Base-by-base conservation (phyloP, 148 eudicot species). In the Selenicereus undatus region DNA sequence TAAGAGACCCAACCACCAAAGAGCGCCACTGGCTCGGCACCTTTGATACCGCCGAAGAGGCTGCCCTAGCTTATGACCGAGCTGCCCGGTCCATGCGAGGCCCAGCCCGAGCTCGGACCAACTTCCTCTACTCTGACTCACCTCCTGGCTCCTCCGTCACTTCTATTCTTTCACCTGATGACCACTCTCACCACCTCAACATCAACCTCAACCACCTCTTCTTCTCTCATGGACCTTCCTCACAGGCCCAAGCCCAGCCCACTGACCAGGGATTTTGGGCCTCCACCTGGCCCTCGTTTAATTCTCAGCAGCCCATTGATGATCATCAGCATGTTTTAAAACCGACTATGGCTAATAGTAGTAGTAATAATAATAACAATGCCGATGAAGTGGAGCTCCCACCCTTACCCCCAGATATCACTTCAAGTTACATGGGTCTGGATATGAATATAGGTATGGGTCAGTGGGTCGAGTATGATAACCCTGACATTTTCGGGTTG, bases 11-110 rank as follows among this genome's bases (percentile, higher is more conserved):
- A 3, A 78, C 82, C 73, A 80, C 86, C 3, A 84, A 84, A 78
- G 87, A 85, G 75, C 87, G 87, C 8, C 87, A 82, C 60, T 85
- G 87, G 87, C 83, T 85, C 3, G 87, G 87, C 75, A 85, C 87
- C 1, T 85, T 82, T 13, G 87, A 85, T 58, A 85, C 87, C 0
- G 85, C 85, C 11, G 87, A 85, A 48, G 87, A 85, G 36, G 87
- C 87, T 35, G 87, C 87, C 27, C 69, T 82, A 1, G 87, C 87
- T 35, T 85, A 85, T 32, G 87, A 85, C 54, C 85, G 85, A 51
- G 82, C 87, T 0, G 87, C 87, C 3, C 85, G 87, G 62, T 82
- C 87, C 78, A 85, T 85, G 87, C 77, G 87, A 1, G 87, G 87
- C 8, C 80, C 84, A 13, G 68, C 80, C 13, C 82, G 78, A 18